Percentiles rank a stretch among this genome's conserved stretches.
Conservation (phyloP, 352 stramenopile species). For the Discostella stelligera region DNA sequence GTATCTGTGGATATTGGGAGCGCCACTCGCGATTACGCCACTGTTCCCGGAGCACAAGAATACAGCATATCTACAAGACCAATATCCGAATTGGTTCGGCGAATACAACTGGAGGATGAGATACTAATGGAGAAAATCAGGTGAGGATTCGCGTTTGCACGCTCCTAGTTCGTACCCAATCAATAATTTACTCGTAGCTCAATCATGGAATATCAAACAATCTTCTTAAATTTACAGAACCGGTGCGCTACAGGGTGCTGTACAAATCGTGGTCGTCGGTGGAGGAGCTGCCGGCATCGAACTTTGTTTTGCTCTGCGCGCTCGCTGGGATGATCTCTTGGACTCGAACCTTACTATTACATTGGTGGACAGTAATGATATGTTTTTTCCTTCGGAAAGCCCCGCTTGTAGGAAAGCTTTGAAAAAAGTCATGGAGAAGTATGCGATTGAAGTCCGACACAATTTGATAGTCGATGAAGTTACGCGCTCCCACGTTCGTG, state of each 20-base stretch:
- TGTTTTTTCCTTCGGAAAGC: conserved; percentile 61
- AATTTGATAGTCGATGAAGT: conserved; percentile 59
- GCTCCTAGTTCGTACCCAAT: no score
- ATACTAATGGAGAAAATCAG: conserved; percentile 33
- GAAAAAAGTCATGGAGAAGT: conserved; percentile 51
- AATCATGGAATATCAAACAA: neutral
- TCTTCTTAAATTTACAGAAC: neutral
- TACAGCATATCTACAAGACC: conserved; percentile 77
- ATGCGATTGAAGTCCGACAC: conserved; percentile 61
- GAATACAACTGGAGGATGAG: conserved; percentile 54
- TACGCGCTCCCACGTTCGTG: conserved; percentile 32
- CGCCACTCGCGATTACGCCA: conserved; percentile 59
- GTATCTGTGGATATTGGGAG: conserved; percentile 78
- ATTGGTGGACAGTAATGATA: conserved; percentile 39
- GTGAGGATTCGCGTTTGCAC: no score
- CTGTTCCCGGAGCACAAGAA: conserved; percentile 55
- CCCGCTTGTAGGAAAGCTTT: conserved; percentile 45
- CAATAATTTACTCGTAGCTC: neutral
- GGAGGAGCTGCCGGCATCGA: conserved; percentile 77
- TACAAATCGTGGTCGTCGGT: conserved; percentile 70
- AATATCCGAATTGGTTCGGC: conserved; percentile 69
- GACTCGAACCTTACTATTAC: conserved; percentile 38
- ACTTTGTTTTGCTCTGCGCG: conserved; percentile 66
- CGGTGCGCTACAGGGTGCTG: neutral
- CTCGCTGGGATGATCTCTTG: conserved; percentile 56